Base-by-base conservation (phyloP, 2,329 filamentous ascomycete genomes). In the Xylaria multiplex region DNA sequence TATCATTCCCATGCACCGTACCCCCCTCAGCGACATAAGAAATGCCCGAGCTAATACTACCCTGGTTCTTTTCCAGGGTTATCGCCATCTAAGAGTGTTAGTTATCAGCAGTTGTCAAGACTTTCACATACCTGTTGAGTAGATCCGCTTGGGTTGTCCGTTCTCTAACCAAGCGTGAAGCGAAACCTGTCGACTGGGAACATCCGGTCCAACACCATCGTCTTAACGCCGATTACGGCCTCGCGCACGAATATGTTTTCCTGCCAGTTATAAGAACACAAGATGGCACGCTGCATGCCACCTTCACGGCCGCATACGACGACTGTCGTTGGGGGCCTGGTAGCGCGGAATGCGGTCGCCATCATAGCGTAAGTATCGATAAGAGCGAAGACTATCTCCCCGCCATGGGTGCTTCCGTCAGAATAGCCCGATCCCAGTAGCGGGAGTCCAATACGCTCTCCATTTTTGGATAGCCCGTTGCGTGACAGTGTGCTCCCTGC, bases 321-420 rank as follows among this genome's bases (percentile, higher is more conserved):
- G 6, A 68, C 63, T 1, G 61, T 30, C 6, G 49, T 68, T 13
- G 63, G 68, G 40, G 68, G 65, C 6, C 65, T 42, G 16, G 59
- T 59, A 32, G 66, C 62, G 30, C 45, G 50, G 54, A 70, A 68
- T 8, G 68, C 60, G n/a, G 63, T 70, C 3, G 68, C 79, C 4
- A 80, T 82, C 77, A 83, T 79, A n/a, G 75, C 80, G 50, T 75
- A 74, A 14, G 77, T 80, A 62, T 82, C 79, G n/a, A 82, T 75
- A 2, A 81, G 71, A 0, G 80, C 81, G 69, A 80, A 79, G 7
- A 65, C 16, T 8, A 42, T 54, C 40, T 30, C 40, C 6, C 22
- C 22, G 2, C 35, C 24, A 1, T n/a, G 6, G 3, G 49, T n/a
- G 27, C 14, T 27, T 7, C 19, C 5, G 13, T 52, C 27, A 14